Evolutionary conservation across 2,329 filamentous ascomycete genomes (phyloP).

Genomic region (Volutella citrinella): DNA sequence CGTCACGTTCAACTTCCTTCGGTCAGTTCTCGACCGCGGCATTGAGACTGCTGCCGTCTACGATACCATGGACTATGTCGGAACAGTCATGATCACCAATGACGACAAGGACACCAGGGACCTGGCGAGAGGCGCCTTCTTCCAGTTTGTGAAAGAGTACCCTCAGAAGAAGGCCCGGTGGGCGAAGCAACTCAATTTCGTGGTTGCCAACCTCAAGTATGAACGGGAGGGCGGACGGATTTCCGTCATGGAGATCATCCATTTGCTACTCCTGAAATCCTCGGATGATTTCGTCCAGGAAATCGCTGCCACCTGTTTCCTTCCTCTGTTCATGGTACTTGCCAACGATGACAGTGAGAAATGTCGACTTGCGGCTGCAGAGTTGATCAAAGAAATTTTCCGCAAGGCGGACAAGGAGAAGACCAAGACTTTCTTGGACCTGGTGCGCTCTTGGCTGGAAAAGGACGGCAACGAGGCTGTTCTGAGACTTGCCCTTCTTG

Average conservation of each 20-base stretch:
- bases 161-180: conserved; percentile 88
- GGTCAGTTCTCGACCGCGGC: conserved; percentile 80
- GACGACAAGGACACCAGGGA: conserved; percentile 86
- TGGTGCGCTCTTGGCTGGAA: conserved; percentile 73
- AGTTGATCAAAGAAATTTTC: conserved; percentile 79
- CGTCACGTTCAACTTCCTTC: conserved; percentile 90
- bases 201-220: conserved; percentile 89
- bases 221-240: conserved; percentile 83
- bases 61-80: conserved; percentile 84
- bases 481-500: conserved; percentile 70
- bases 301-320: conserved; percentile 75
- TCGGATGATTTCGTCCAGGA: conserved; percentile 80
- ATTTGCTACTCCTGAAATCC: conserved; percentile 82
- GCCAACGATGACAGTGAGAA: conserved; percentile 85
- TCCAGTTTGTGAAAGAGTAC: conserved; percentile 92
- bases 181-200: conserved; percentile 83
- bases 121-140: conserved; percentile 82
- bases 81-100: conserved; percentile 92
- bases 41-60: conserved; percentile 86
- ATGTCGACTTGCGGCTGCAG: conserved; percentile 78
- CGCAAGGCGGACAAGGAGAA: conserved; percentile 72
- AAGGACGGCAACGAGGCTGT: conserved; percentile 71
- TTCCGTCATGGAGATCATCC: conserved; percentile 89
- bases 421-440: conserved; percentile 64
- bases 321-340: conserved; percentile 80